A percentile compares a stretch with the other conserved stretches of the same genome.
Evolutionary conservation across 257 asterid species (phyloP).

Genomic region (Lantana camara): DNA sequence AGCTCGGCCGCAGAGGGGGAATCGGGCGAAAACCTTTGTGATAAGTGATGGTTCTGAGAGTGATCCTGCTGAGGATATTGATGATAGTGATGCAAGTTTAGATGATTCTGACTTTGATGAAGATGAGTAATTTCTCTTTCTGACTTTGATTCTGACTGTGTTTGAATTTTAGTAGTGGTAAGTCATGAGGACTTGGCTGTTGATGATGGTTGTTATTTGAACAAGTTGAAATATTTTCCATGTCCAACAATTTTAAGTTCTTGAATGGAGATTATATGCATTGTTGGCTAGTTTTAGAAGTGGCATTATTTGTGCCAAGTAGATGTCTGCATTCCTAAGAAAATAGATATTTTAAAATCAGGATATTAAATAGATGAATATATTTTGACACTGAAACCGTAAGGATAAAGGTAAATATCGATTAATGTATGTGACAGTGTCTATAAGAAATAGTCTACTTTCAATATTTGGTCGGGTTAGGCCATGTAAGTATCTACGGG

Average conservation of each 20-base stretch:
- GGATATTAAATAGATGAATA: no score
- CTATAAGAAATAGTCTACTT: no score
- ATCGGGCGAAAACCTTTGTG: constrained; percentile 44
- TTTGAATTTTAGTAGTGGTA: neutral
- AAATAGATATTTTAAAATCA: no score
- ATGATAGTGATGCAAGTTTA: constrained; percentile 32
- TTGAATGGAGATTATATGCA: neutral
- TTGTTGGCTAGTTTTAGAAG: neutral
- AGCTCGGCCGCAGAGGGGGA: constrained; percentile 62
- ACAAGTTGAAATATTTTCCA: neutral
- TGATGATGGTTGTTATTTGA: neutral
- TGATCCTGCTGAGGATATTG: constrained; percentile 34
- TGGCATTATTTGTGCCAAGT: no score
- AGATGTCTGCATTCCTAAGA: no score
- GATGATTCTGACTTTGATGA: constrained; percentile 47
- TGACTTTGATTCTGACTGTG: neutral
- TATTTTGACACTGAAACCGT: no score
- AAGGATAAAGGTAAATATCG: no score
- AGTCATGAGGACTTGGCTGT: constrained; percentile 9
- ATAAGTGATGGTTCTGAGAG: constrained; percentile 76
- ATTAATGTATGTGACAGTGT: no score
- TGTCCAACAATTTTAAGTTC: no score
- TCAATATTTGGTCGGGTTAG: no score
- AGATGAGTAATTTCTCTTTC: constrained; percentile 33
- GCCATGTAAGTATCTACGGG: no score